Conservation (phyloP, 116 monocot genomes). For the Thalassia testudinum region DNA sequence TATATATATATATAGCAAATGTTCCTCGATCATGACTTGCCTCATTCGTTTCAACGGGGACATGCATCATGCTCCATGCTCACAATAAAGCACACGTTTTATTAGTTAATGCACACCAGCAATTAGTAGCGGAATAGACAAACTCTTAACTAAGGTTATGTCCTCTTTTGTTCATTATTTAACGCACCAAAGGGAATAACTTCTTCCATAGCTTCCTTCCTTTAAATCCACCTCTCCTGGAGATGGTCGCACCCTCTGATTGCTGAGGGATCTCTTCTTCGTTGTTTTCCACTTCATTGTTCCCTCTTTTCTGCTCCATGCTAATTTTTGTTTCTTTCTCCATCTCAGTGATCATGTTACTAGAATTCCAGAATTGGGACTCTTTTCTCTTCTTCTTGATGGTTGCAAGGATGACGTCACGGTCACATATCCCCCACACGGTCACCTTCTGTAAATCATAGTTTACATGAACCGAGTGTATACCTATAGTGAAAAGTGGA, state of each 20-base stretch:
- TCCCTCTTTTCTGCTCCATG: background rate
- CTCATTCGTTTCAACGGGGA: too few relatives aligned
- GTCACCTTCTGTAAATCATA: slow-evolving; percentile 74
- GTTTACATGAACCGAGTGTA: slow-evolving; percentile 74
- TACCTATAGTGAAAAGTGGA: slow-evolving; percentile 23
- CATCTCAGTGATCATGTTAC: background rate
- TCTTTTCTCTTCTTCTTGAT: slow-evolving; percentile 72
- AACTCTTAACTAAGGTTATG: too few relatives aligned
- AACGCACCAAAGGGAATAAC: slow-evolving; percentile 16
- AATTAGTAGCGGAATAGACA: too few relatives aligned
- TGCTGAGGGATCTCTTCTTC: background rate
- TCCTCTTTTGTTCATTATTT: background rate
- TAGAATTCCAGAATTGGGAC: slow-evolving; percentile 45
- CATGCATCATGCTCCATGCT: too few relatives aligned
- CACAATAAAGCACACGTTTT: too few relatives aligned
- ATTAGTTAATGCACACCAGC: too few relatives aligned
- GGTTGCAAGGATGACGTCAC: slow-evolving; percentile 46
- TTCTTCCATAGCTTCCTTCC: slow-evolving; percentile 46
- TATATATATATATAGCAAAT: too few relatives aligned
- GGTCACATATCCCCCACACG: slow-evolving; percentile 88
- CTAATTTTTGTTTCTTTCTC: too few relatives aligned
- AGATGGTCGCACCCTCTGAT: background rate
- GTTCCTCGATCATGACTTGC: too few relatives aligned
- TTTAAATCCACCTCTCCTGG: slow-evolving; percentile 5
- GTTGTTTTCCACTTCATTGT: background rate